Evolutionary conservation across 1,284 basidiomycete species (phyloP).

Genomic region (Trichosporon faecale): DNA sequence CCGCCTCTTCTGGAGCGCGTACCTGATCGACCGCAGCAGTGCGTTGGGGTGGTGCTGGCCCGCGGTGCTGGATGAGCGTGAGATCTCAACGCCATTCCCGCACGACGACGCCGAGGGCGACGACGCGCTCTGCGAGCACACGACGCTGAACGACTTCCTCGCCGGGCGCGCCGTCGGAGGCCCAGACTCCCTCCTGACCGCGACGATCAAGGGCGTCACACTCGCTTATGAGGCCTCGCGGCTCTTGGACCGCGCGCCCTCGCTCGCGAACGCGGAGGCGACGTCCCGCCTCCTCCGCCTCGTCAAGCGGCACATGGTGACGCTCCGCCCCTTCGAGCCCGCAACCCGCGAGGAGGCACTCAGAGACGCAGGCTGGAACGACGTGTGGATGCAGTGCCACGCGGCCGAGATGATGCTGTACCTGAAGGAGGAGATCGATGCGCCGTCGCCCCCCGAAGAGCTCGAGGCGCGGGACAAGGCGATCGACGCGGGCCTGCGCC

Average conservation of each 20-base stretch:
- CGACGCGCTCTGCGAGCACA: conserved; percentile 28
- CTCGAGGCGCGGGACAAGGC: conserved; percentile 25
- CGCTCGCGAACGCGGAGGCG: conserved; percentile 22
- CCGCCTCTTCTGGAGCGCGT: conserved; percentile 46
- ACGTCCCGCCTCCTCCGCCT: conserved; percentile 26
- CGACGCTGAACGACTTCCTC: conserved; percentile 31
- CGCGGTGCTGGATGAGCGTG: conserved; percentile 32
- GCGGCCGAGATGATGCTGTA: conserved; percentile 26
- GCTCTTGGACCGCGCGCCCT: conserved; percentile 11
- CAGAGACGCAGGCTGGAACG: conserved; percentile 19
- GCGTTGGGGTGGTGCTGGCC: conserved; percentile 20
- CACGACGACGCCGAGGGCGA: conserved; percentile 36
- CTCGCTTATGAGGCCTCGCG: conserved; percentile 26
- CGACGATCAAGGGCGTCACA: conserved; percentile 31
- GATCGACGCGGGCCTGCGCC: conserved; percentile 29
- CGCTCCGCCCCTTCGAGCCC: conserved; percentile 20
- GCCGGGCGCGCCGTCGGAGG: conserved; percentile 10
- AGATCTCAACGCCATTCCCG: conserved; percentile 49
- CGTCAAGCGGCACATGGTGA: conserved; percentile 30
- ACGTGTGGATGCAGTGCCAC: conserved; percentile 33
- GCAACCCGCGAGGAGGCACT: conserved; percentile 19
- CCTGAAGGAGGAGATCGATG: conserved; percentile 34
- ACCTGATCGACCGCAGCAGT: conserved; percentile 27
- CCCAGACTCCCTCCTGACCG: conserved; percentile 25
- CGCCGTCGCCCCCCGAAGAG: conserved; percentile 16